Evolutionary conservation across 225 moss, liverwort and hornwort genomes (phyloP), one percentile per base, ranked within the genome.

Genomic region (Takakia lepidozioides): DNA sequence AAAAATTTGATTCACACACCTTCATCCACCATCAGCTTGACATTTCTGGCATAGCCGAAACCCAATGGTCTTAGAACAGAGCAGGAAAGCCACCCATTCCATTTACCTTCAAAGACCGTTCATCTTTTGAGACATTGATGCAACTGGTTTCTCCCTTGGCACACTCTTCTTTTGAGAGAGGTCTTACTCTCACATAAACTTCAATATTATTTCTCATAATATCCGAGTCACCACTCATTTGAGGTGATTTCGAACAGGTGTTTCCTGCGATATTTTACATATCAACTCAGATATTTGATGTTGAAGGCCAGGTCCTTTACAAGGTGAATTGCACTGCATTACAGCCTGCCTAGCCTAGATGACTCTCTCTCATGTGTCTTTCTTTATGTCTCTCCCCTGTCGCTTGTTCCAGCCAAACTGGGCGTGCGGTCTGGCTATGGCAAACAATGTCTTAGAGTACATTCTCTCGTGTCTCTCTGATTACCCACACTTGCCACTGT

Each of bases 161-260:
- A 1, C 49, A 24, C 41, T 98, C 95, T 0, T 87, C 87, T 43
- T 59, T 81, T 9, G 64, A 83, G 3, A 87, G 54, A 8, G 90
- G 95, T 2, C 95, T 68, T n/a, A 82, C 77, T 24, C 90, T 71
- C 3, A 90, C 95, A 1, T 82, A 90, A 27, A 98, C 95, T 19
- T 85, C 82, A 46, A 90, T 87, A 2, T 78, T 78, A 13, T 63
- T 62, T 0, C 58, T 47, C 0, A 47, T 62, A 18, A 40, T 62
- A 10, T 56, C 55, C 9, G 28, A 23, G 15, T 71, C 56, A 18
- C 18, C 28, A 6, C 13, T 7, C n/a, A n/a, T n/a, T n/a, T n/a
- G n/a, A 6, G 37, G 16, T 0, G 22, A 3, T 3, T 60, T 64
- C 4, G 57, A 67, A 25, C 56, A 57, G 0, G 67, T 53, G 1